Percentiles rank a stretch among this genome's conserved stretches.
Conservation (phyloP, 306 rosid genomes). For the Cyclanthera cordifolia region DNA sequence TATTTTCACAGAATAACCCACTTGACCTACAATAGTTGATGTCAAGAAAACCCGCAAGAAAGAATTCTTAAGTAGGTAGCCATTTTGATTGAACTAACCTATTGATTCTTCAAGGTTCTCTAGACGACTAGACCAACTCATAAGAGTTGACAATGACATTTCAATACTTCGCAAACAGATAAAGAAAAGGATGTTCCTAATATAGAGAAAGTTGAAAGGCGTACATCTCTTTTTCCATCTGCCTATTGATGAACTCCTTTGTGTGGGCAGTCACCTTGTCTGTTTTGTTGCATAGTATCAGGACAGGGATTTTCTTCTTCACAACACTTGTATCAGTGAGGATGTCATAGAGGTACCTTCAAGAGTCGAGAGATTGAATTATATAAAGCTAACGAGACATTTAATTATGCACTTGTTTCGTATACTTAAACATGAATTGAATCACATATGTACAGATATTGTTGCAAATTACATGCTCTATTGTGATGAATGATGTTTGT, state of each 20-base stretch:
- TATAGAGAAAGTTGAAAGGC: slow-evolving; percentile 18
- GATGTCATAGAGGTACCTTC: slow-evolving; percentile 79
- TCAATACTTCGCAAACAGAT: too few species aligned
- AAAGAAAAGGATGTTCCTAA: background rate
- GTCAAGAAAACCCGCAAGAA: too few species aligned
- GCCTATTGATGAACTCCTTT: slow-evolving; percentile 75
- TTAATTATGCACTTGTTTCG: background rate
- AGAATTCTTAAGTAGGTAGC: too few species aligned
- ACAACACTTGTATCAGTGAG: slow-evolving; percentile 79
- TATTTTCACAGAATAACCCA: too few species aligned
- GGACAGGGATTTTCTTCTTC: slow-evolving; percentile 76
- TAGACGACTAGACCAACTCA: too few species aligned
- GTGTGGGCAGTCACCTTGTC: slow-evolving; percentile 94
- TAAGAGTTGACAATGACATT: too few species aligned
- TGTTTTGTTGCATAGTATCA: slow-evolving; percentile 83
- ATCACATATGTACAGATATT: background rate
- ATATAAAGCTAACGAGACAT: background rate
- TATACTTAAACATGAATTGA: background rate
- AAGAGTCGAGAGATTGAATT: background rate
- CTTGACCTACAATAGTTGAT: too few species aligned
- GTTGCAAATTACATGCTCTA: background rate
- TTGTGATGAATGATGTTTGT: background rate
- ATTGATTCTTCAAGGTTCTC: too few species aligned
- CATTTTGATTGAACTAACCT: too few species aligned
- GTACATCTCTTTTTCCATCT: slow-evolving; percentile 92